phyloP scores from a whole-genome alignment of 805 yeast genomes.

The Schwanniomyces vanrijiae region DNA sequence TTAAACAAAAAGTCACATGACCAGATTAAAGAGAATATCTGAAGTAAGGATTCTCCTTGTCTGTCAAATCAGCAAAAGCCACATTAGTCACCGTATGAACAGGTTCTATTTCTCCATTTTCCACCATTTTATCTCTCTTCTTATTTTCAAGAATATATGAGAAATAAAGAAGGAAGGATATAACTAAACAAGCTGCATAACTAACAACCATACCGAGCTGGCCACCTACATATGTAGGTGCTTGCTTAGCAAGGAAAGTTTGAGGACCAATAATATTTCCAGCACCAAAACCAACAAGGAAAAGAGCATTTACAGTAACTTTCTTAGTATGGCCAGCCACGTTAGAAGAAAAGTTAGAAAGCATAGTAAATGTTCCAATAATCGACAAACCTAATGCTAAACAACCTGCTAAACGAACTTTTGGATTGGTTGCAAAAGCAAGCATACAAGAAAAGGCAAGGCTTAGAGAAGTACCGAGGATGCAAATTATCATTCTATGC shows the following conservation, averaged over 20 bases:
- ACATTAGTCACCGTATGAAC: constrained; percentile 32
- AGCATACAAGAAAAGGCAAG: constrained; percentile 29
- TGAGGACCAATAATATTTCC: constrained; percentile 61
- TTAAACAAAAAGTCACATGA: neutral
- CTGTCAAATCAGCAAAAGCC: constrained; percentile 55
- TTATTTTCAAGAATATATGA: constrained; percentile 29
- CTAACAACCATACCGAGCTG: constrained; percentile 38
- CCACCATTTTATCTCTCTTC: constrained; percentile 25
- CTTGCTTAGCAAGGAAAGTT: constrained; percentile 42
- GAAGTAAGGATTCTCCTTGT: constrained; percentile 52
- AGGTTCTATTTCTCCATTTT: constrained; percentile 6
- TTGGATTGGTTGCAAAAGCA: constrained; percentile 38
- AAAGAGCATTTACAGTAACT: constrained; percentile 17
- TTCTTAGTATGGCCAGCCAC: constrained; percentile 25
- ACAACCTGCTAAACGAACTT: constrained; percentile 38
- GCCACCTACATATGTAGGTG: constrained; percentile 46
- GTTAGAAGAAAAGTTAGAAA: constrained; percentile 7
- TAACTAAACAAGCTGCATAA: neutral
- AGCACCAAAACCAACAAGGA: constrained; percentile 21
- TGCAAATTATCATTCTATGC: constrained; percentile 19
- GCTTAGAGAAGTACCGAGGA: constrained; percentile 13
- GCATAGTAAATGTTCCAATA: constrained; percentile 34
- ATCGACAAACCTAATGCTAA: neutral
- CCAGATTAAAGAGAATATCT: constrained; percentile 20
- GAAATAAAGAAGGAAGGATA: neutral